Percentiles rank a stretch among this genome's conserved stretches.
phyloP scores from a whole-genome alignment of 495 filamentous ascomycete species.

The Aspergillus carlsbadensis region DNA sequence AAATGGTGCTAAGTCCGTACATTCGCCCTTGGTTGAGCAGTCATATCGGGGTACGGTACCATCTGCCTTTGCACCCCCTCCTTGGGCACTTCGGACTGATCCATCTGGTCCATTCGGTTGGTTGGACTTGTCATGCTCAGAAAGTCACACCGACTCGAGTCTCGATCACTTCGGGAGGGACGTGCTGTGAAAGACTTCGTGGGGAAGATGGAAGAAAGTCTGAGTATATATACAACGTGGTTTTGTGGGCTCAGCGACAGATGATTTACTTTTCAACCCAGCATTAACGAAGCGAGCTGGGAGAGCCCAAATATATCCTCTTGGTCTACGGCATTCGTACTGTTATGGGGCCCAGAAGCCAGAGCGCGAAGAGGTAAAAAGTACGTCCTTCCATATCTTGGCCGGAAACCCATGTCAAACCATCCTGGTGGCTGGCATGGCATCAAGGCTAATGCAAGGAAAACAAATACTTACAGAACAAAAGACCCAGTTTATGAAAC shows the following conservation, averaged over 20 bases:
- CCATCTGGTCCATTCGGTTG: conserved; percentile 16
- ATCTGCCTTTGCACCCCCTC: conserved; percentile 17
- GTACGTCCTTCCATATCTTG: conserved; percentile 16
- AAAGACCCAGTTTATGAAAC: not conserved
- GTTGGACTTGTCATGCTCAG: conserved; percentile 18
- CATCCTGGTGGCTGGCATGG: conserved; percentile 22
- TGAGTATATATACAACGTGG: not conserved
- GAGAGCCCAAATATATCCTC: conserved; percentile 17
- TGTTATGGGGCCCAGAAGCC: conserved; percentile 1
- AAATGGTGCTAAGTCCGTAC: conserved; percentile 11
- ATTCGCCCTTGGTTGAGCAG: conserved; percentile 19
- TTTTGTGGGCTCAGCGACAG: not conserved
- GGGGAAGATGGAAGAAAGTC: not conserved
- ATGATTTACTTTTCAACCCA: conserved; percentile 1
- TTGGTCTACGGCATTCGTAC: not conserved
- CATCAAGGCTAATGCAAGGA: conserved; percentile 28
- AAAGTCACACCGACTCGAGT: not conserved
- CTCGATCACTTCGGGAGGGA: not conserved
- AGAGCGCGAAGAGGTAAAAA: conserved; percentile 16
- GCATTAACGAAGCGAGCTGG: conserved; percentile 1
- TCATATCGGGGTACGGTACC: conserved; percentile 22
- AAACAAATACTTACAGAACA: conserved; percentile 26
- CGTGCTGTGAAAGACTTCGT: no score
- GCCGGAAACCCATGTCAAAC: conserved; percentile 14
- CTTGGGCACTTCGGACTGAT: conserved; percentile 12